Evolutionary conservation across 495 filamentous ascomycete species (phyloP), one percentile per base, ranked within the genome.

Genomic region (Podospora pseudocomata): DNA sequence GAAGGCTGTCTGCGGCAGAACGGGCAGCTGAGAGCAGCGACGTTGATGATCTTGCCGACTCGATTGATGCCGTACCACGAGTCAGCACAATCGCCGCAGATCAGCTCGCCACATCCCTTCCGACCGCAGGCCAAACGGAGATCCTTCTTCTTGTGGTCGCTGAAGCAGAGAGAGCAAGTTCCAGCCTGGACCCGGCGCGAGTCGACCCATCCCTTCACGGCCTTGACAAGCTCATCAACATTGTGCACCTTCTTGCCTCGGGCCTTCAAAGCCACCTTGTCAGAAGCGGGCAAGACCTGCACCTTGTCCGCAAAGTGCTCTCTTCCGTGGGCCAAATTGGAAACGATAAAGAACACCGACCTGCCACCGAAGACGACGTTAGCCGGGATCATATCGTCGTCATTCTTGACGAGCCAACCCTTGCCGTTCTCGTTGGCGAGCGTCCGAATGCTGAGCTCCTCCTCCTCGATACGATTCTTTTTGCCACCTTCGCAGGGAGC

Each of bases 161-260:
- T 70, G 80, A 82, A 80, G 70, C 81, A 84, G 13, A 82, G 75
- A 6, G 75, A 76, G 71, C 82, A 82, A 4, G 75, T 71, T 9
- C 70, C 73, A 16, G 68, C 28, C 56, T 76, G 73, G 9, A 77
- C 73, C 16, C 73, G 74, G 34, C 78, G 77, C n/a, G 74, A 65
- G 20, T 65, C 62, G 55, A 84, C 71, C 70, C 74, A 77, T 5
- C 66, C 66, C 66, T 75, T 55, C 11, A 84, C 75, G n/a, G 70
- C 55, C 16, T 67, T 56, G 19, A 79, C 69, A 1, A 85, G 56
- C 4, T 68, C 69, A 4, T 64, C 57, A 2, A 71, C 30, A 70
- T 85, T 84, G 44, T 70, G 80, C 6, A 85, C 72, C 0, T 71
- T 71, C 68, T 86, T 86, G 55, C 78, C 79, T 1, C 66, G 60